Conservation (phyloP, 176 grass and related monocot genomes). For the Pharus latifolius region DNA sequence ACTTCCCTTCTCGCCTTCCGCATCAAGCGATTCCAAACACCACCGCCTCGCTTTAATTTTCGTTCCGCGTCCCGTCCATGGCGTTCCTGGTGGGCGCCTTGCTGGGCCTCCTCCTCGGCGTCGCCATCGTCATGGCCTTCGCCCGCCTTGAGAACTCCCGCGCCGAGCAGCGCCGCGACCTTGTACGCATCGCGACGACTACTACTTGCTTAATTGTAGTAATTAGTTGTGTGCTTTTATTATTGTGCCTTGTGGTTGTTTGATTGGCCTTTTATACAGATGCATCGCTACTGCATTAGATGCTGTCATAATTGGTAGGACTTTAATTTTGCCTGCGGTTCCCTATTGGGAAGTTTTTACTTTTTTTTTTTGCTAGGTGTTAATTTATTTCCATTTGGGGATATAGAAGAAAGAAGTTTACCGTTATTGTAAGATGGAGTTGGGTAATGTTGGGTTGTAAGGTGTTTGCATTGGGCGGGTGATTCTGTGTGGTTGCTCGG, state of each 20-base stretch:
- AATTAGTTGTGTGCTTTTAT: neutral
- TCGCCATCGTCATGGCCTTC: slow-evolving; percentile 68
- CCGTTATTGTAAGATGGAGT: neutral
- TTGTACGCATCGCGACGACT: slow-evolving; percentile 39
- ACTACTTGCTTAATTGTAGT: neutral
- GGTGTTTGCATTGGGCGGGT: neutral
- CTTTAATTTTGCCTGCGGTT: neutral
- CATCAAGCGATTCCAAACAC: neutral
- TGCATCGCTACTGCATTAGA: neutral
- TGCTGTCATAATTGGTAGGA: slow-evolving; percentile 1
- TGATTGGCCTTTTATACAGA: neutral
- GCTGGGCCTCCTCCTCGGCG: slow-evolving; percentile 56
- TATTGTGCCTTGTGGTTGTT: neutral
- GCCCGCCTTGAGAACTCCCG: slow-evolving; percentile 64
- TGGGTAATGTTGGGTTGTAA: neutral
- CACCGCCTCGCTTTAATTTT: no score
- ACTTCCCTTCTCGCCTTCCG: neutral
- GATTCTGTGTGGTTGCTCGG: neutral
- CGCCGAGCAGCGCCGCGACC: slow-evolving; percentile 67
- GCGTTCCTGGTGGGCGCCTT: slow-evolving; percentile 70
- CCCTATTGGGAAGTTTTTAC: neutral
- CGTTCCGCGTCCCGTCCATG: slow-evolving; percentile 14
- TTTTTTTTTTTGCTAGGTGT: neutral
- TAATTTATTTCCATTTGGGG: neutral
- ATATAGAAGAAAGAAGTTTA: no score